Evolutionary conservation across 148 eudicot species (phyloP), one percentile per base, ranked within the genome.

Genomic region (Rheum nobile): DNA sequence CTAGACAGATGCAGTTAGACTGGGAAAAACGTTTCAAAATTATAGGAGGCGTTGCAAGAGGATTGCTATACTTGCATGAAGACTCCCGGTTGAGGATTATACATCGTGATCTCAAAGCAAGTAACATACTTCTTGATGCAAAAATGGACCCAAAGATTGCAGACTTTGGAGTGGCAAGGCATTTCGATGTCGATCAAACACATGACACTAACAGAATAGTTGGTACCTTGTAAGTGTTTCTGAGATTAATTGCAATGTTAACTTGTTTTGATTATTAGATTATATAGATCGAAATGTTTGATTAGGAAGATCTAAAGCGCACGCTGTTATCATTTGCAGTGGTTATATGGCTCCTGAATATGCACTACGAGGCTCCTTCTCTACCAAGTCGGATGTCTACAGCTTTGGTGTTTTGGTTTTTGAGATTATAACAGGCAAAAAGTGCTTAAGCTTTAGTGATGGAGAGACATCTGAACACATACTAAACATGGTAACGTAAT

Each of bases 151-250:
- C 83, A 13, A 77, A 74, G 75, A 63, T 81, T 38, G 55, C 83
- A 35, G 81, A 82, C 37, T 82, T 82, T 57, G 84, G 84, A 4
- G 73, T 78, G 71, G 84, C 84, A 26, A 82, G 74, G 52, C 55
- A 70, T 14, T 75, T 82, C 67, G 48, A 46, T 1, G 77, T 48
- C 2, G 81, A 77, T 39, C 75, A 77, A 74, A 74, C 75, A 44
- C 78, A 71, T 28, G 80, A 61, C 17, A 81, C 80, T 0, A 77
- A 75, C 1, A 74, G 79, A 35, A 48, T 80, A 9, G 79, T 35
- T 1, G 82, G 82, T 14, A 79, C 82, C 43, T 81, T 75, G 90
- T 87, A 83, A 82, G 77, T 6, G 6, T 22, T 31, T 7, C 2
- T 4, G 4, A 35, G 37, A 35, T 35, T 35, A 35, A 4, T 4